Conservation (phyloP, 2,329 filamentous ascomycete genomes). For the Elsinoe batatas region DNA sequence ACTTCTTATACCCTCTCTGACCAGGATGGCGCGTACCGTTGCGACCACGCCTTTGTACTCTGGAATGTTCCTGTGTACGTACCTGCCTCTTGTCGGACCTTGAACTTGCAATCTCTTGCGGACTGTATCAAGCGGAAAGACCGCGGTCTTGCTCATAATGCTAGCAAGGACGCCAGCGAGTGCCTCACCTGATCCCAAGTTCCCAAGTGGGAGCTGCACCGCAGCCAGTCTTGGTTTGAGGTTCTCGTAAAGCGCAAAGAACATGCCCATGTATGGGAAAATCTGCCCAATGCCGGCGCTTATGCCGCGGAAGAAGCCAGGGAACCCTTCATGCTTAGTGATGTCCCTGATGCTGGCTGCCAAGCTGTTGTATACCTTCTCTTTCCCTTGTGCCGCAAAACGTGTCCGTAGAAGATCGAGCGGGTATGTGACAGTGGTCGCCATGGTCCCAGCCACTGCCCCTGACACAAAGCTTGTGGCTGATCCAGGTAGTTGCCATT, state of each 20-base stretch:
- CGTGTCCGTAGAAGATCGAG: conserved; percentile 86
- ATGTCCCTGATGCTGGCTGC: conserved; percentile 63
- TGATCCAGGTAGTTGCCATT: conserved; percentile 49
- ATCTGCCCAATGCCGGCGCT: conserved; percentile 77
- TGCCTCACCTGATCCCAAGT: conserved; percentile 66
- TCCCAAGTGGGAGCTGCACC: conserved; percentile 47
- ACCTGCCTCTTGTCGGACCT: conserved; percentile 68
- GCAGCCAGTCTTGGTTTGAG: conserved; percentile 41
- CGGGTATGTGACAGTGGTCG: conserved; percentile 80
- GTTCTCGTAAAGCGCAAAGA: conserved; percentile 82
- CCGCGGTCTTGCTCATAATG: conserved; percentile 72
- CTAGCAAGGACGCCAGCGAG: conserved; percentile 71
- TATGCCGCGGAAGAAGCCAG: conserved; percentile 82
- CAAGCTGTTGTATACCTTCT: conserved; percentile 69
- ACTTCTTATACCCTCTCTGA: conserved; percentile 64
- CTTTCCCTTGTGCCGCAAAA: conserved; percentile 85
- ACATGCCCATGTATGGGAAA: conserved; percentile 92
- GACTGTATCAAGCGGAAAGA: conserved; percentile 89
- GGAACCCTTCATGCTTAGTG: conserved; percentile 58
- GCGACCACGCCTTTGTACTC: conserved; percentile 61
- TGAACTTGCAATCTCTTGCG: conserved; percentile 92
- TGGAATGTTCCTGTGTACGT: conserved; percentile 81
- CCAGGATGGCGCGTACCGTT: conserved; percentile 59
- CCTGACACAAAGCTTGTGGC: conserved; percentile 75
- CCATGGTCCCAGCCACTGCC: conserved; percentile 68